Conservation (phyloP, 2,329 filamentous ascomycete genomes). For the Colletotrichum horii region DNA sequence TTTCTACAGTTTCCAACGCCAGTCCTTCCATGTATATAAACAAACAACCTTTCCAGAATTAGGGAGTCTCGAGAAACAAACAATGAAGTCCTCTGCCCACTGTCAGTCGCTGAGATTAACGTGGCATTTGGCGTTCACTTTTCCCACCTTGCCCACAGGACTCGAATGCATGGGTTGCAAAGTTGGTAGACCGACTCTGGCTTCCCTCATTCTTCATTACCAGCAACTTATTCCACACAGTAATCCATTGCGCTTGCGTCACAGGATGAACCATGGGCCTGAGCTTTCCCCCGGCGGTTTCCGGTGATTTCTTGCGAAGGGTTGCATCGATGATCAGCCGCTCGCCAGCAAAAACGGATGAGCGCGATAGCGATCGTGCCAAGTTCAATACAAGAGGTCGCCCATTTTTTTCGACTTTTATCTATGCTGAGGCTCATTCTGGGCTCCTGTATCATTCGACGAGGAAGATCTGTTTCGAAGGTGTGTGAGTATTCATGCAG, state of each 20-base stretch:
- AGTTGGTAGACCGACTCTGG: neutral
- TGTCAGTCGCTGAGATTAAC: no score
- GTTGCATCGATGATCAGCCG: rapidly evolving
- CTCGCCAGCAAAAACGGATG: neutral
- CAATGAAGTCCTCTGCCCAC: no score
- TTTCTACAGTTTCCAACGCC: neutral
- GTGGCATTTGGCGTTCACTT: no score
- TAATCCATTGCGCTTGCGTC: rapidly evolving
- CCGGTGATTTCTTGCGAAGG: neutral
- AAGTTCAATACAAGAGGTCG: no score
- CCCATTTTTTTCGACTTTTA: neutral
- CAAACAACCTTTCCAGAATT: rapidly evolving
- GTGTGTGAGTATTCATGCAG: neutral
- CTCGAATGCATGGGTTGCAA: neutral
- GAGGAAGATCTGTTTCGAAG: neutral
- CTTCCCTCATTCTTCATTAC: neutral
- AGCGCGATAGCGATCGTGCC: no score
- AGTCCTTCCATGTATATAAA: neutral
- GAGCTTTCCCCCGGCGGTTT: rapidly evolving
- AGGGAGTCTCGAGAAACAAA: neutral
- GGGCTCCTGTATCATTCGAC: neutral
- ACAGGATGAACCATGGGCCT: neutral
- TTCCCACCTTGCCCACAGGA: neutral
- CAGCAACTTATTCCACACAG: rapidly evolving
- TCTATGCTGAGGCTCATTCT: neutral